Evolutionary conservation across 2,329 filamentous ascomycete genomes (phyloP), one percentile per base, ranked within the genome.

Genomic region (Curvularia hawaiiensis): DNA sequence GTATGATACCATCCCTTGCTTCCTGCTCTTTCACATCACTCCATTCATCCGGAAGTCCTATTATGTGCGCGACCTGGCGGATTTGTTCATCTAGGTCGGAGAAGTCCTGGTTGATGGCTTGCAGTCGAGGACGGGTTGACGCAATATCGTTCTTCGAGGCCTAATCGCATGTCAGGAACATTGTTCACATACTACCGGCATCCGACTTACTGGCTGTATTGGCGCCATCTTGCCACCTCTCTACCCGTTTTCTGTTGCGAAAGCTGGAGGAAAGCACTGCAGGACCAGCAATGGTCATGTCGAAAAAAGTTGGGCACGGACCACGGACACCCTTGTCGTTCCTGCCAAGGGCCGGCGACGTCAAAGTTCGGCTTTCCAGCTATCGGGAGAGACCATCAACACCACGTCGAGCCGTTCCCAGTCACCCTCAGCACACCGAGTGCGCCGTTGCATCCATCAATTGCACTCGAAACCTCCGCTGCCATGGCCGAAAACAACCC

Each of bases 401-500:
- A 69, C 59, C 62, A 64, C 65, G 53, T 52, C 60, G 57, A 58
- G 53, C 48, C 52, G 58, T 52, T 54, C 48, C 56, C 43, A 44
- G 35, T 31, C 40, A 55, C 50, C 40, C 55, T 54, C 41, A 59
- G 49, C 54, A 58, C 61, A 61, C 66, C 67, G 51, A 65, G 55
- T 54, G 43, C 63, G 47, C 49, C 53, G 55, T 57, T 63, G 52
- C 61, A 60, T 56, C 59, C 52, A 62, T 54, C 70, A 74, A 75
- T 75, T 72, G 68, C 61, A 47, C 55, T 33, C 52, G 39, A 67
- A 63, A 62, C 48, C 22, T 54, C 60, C 46, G 60, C 62, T 75
- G 75, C 75, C 75, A 87, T 88, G 85, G 82, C 84, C 77, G 84
- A 87, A 81, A 64, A 81, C 81, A 83, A 75, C 79, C 76, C 75